These are phyloP conservation scores for Wickerhamia fluorescens DNA, from an alignment of 805 yeast genomes.

Conservation along the genomic window DNA sequence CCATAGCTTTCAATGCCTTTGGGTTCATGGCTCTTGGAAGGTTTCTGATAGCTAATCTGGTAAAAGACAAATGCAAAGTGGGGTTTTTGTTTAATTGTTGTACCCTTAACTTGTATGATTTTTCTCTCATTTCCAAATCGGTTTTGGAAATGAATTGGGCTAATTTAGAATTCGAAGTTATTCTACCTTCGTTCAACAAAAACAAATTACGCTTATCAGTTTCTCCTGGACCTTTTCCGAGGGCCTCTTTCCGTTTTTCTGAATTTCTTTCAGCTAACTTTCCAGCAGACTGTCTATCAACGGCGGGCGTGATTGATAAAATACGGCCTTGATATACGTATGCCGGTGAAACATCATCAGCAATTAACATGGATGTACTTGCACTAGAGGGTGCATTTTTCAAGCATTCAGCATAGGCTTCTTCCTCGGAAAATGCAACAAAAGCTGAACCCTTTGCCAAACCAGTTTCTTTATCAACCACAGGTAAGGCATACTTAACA, in stretches of 20 bases:
- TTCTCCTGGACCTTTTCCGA: slow-evolving; percentile 76
- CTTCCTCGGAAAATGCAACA: slow-evolving; percentile 68
- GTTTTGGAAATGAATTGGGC: slow-evolving; percentile 60
- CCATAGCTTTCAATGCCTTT: slow-evolving; percentile 82
- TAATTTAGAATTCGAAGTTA: slow-evolving; percentile 70
- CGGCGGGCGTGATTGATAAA: slow-evolving; percentile 75
- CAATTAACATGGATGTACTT: slow-evolving; percentile 61
- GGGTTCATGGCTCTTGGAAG: slow-evolving; percentile 88
- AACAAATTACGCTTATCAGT: slow-evolving; percentile 81
- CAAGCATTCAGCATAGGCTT: slow-evolving; percentile 61
- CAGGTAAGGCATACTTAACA: slow-evolving; percentile 90
- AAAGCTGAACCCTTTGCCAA: slow-evolving; percentile 92
- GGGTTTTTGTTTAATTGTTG: slow-evolving; percentile 90
- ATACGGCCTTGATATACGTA: slow-evolving; percentile 93
- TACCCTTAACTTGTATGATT: slow-evolving; percentile 77
- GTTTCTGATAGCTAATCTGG: slow-evolving; percentile 91
- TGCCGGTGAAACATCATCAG: slow-evolving; percentile 86
- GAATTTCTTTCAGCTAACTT: slow-evolving; percentile 68
- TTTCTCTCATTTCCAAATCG: slow-evolving; percentile 83
- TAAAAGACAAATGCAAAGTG: slow-evolving; percentile 82
- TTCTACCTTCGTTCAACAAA: slow-evolving; percentile 89
- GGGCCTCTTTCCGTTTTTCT: slow-evolving; percentile 58
- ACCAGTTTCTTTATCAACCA: slow-evolving; percentile 77
- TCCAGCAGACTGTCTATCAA: slow-evolving; percentile 78
- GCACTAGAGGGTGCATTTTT: slow-evolving; percentile 68